These are phyloP conservation scores for Aspergillus ibericus DNA, from an alignment of 2,329 filamentous ascomycete species.

Conservation along the genomic window DNA sequence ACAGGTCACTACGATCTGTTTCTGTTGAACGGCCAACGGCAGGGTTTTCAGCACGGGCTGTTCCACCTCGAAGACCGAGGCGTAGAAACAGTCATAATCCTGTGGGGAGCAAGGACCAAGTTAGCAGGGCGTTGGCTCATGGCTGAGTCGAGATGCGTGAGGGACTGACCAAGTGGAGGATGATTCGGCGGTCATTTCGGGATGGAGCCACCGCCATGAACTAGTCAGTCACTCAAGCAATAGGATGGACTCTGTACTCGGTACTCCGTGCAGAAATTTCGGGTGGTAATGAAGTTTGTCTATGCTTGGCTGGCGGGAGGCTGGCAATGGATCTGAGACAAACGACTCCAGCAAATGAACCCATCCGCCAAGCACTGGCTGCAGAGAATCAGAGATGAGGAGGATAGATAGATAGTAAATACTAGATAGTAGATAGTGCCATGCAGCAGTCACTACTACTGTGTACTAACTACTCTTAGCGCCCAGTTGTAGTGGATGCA, in stretches of 20 bases:
- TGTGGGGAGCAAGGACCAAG: constrained; percentile 16
- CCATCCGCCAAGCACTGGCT: no score
- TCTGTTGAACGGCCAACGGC: constrained; percentile 85
- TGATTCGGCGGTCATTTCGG: constrained; percentile 64
- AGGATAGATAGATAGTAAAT: not conserved
- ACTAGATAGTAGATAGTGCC: not conserved
- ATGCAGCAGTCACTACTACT: no score
- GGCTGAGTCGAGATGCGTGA: not conserved
- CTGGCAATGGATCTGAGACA: not conserved
- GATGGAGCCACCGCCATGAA: constrained; percentile 24
- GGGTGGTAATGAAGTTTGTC: no score
- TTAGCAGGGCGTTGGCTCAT: constrained; percentile 2
- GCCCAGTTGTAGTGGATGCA: no score
- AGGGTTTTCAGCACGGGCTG: constrained; percentile 69
- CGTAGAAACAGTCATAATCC: constrained; percentile 78
- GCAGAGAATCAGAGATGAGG: no score
- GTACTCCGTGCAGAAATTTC: not conserved
- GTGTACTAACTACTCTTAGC: no score
- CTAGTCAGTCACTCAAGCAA: not conserved
- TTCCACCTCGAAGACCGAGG: constrained; percentile 81
- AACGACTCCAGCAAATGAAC: no score
- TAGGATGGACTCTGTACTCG: no score
- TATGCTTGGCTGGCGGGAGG: not conserved
- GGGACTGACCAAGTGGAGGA: constrained; percentile 74
- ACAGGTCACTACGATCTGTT: constrained; percentile 88